These are phyloP conservation scores for Plantago coronopus DNA, from an alignment of 305 asterid species.

Conservation along the genomic window DNA sequence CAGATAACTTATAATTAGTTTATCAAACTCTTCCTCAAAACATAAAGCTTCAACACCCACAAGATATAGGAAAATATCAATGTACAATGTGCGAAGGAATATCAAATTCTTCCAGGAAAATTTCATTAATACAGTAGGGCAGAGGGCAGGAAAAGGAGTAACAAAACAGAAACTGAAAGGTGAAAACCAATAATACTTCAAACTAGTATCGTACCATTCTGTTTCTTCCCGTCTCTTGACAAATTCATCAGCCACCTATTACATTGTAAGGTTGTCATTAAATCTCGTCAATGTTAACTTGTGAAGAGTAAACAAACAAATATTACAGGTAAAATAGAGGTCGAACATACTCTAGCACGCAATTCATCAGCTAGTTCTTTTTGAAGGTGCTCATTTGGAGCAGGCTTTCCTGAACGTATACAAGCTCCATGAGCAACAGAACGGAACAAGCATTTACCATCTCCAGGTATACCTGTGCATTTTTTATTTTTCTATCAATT, in stretches of 20 bases:
- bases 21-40: conserved; percentile 7
- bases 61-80: neutral
- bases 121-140: neutral
- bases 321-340: neutral
- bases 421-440: conserved; percentile 91
- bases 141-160: neutral
- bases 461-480: conserved; percentile 87
- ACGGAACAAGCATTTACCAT: conserved; percentile 97
- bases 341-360: conserved; percentile 60
- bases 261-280: conserved; percentile 1
- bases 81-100: neutral
- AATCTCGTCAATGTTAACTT: no score
- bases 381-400: conserved; percentile 63
- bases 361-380: conserved; percentile 78
- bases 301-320: no score
- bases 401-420: conserved; percentile 62
- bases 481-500: neutral
- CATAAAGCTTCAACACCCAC: conserved; percentile 12
- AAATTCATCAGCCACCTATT: conserved; percentile 84
- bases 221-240: conserved; percentile 81
- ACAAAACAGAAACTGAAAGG: neutral
- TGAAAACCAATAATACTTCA: neutral
- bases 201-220: conserved; percentile 58
- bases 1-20: no score
- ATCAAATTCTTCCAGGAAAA: neutral